These are phyloP conservation scores for Aureobasidium sp. DNA, from an alignment of 2,329 filamentous ascomycete genomes.

Conservation along the genomic window DNA sequence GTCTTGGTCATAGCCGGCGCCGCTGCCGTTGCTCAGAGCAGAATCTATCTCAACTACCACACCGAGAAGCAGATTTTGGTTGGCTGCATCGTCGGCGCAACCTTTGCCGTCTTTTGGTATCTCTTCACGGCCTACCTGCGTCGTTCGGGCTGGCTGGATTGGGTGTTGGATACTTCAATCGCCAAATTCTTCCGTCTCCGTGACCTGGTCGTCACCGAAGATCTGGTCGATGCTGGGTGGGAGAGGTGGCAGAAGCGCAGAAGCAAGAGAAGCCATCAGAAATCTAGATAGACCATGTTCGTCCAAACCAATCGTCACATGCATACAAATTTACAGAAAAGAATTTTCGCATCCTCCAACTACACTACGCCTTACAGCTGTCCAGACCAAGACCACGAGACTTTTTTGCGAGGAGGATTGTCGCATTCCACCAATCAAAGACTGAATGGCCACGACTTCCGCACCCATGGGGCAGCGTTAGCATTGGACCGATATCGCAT, in stretches of 20 bases:
- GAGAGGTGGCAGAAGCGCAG: constrained; percentile 69
- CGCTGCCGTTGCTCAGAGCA: constrained; percentile 62
- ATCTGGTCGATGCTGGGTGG: constrained; percentile 87
- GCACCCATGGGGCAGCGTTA: constrained; percentile 4
- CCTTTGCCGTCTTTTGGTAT: constrained; percentile 76
- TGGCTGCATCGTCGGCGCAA: constrained; percentile 62
- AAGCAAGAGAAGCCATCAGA: constrained; percentile 26
- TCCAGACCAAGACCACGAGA: not conserved
- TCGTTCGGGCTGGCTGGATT: constrained; percentile 61
- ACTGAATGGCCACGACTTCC: not conserved
- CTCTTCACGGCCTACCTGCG: constrained; percentile 59
- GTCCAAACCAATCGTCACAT: not conserved
- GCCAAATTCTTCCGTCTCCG: constrained; percentile 64
- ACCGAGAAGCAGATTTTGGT: constrained; percentile 81
- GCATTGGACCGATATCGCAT: constrained; percentile 11
- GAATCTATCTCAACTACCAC: constrained; percentile 90
- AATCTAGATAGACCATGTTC: constrained; percentile 11
- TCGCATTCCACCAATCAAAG: not conserved
- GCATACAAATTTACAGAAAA: not conserved
- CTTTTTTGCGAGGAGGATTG: not conserved
- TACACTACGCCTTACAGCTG: not conserved
- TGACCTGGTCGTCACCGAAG: constrained; percentile 81
- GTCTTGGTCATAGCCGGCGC: constrained; percentile 35
- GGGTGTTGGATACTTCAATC: constrained; percentile 60
- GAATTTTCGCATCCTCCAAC: constrained; percentile 3